Conservation (phyloP, 352 stramenopile species). For the Hyaloperonospora brassicae region DNA sequence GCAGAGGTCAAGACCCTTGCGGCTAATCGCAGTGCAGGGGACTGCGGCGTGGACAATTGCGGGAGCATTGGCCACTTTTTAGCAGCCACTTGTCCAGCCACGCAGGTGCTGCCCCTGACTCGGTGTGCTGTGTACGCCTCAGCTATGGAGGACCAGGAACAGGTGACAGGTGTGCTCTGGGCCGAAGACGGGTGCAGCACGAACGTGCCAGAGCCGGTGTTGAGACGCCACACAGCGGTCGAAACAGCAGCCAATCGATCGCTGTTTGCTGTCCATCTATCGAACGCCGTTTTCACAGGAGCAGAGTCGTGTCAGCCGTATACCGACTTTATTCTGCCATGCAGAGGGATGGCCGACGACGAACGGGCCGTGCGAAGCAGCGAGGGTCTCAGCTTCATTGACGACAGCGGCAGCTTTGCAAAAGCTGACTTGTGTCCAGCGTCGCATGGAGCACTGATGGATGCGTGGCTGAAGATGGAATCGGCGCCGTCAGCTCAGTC, state of each 20-base stretch:
- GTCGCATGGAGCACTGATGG: slow-evolving; percentile 30
- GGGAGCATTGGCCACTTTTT: slow-evolving; percentile 56
- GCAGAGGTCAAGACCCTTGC: slow-evolving; percentile 27
- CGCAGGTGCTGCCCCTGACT: slow-evolving; percentile 27
- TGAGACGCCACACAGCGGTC: slow-evolving; percentile 37
- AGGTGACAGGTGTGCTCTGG: slow-evolving; percentile 42
- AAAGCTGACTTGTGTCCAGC: slow-evolving; percentile 44
- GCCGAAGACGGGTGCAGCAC: slow-evolving; percentile 50
- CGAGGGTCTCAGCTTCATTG: slow-evolving; percentile 9
- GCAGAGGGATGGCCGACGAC: slow-evolving; percentile 34
- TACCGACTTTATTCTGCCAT: slow-evolving; percentile 60
- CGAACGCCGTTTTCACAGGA: slow-evolving; percentile 31
- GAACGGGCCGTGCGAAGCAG: slow-evolving; percentile 15
- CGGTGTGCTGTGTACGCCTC: slow-evolving; percentile 38
- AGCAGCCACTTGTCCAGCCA: slow-evolving; percentile 21
- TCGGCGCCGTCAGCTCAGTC: slow-evolving; percentile 27
- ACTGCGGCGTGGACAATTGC: slow-evolving; percentile 37
- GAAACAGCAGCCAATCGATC: slow-evolving; percentile 14
- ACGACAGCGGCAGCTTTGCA: slow-evolving; percentile 13
- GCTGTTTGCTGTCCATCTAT: slow-evolving; percentile 62
- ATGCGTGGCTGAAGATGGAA: slow-evolving; percentile 50
- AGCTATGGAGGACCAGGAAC: slow-evolving; percentile 23
- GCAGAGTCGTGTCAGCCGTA: slow-evolving; percentile 40
- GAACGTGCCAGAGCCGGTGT: slow-evolving; percentile 37
- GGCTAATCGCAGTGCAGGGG: slow-evolving; percentile 19